Base-by-base conservation (phyloP, 1,139 yeast species). In the Pneumocystis carinii region DNA sequence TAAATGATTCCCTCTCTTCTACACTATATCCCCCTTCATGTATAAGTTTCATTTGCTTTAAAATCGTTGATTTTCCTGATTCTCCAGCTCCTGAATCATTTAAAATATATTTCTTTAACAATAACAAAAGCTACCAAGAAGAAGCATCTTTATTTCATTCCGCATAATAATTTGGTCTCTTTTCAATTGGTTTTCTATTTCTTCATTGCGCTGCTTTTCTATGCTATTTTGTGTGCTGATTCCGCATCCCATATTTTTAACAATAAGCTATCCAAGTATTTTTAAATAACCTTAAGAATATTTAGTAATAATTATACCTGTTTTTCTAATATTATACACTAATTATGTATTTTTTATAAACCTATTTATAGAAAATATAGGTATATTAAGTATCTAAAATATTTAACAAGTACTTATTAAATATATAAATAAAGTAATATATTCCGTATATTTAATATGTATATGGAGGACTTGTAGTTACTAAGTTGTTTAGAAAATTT, bases 61-160 rank as follows among this genome's bases (percentile, higher is more conserved):
- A 76, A n/a, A 92, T 95, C 0, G 99, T 92, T 2, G 96, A 87
- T 73, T 92, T 92, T 7, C 99, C 98, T 64, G 92, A 84, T 74
- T 92, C 99, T 7, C 98, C 98, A 0, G 97, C 90, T 35, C 98
- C 98, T 37, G 90, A 75, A 24, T 90, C 75, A 61, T 90, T 75
- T 65, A 90, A 77, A 71, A 86, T 86, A 63, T 84, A 79, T 69
- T 80, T 85, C 5, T 59, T 37, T 12, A 62, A 15, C 32, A n/a
- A 35, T 29, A 59, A 60, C 35, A 32, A 53, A 53, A 12, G 6
- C 5, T 62, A 62, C 68, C 67, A 35, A 67, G 64, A 41, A 68
- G 63, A 57, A 68, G 64, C 66, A 68, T 64, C 59, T 69, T 69
- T 64, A 66, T 67, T 67, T 62, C 69, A 67, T 76, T 79, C 67